A percentile compares a stretch with the other conserved stretches of the same genome.
phyloP scores from a whole-genome alignment of 2,329 filamentous ascomycete genomes.

The Colletotrichum melonis region DNA sequence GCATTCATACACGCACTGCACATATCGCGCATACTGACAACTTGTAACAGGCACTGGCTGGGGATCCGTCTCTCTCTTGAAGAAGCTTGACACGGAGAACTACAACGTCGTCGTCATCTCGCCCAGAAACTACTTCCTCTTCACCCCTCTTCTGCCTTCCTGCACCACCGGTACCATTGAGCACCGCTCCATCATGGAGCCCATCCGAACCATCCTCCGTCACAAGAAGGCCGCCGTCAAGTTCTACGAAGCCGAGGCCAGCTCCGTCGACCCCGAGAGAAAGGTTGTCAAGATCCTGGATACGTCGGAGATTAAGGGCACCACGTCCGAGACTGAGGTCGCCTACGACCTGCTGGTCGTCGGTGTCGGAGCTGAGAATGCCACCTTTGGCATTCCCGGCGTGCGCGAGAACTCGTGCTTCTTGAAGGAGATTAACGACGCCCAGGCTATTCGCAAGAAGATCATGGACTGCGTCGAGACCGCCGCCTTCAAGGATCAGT shows the following conservation, averaged over 20 bases:
- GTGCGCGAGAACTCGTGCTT: conserved; percentile 97
- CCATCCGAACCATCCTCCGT: conserved; percentile 93
- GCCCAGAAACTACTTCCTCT: conserved; percentile 99
- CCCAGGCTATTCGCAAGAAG: conserved; percentile 95
- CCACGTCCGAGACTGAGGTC: conserved; percentile 84
- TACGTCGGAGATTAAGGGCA: conserved; percentile 91
- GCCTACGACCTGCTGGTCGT: conserved; percentile 98
- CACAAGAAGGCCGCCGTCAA: conserved; percentile 94
- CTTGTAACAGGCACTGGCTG: conserved; percentile 84
- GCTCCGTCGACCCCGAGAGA: conserved; percentile 92
- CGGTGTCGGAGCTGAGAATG: conserved; percentile 97
- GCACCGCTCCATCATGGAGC: conserved; percentile 99
- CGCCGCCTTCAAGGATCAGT: conserved; percentile 97
- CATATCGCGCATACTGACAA: conserved; percentile 32
- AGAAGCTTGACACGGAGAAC: conserved; percentile 98
- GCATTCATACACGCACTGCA: background rate
- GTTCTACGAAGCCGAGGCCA: conserved; percentile 98
- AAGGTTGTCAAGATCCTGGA: conserved; percentile 91
- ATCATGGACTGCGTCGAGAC: conserved; percentile 99
- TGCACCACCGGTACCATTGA: conserved; percentile 98
- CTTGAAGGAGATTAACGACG: conserved; percentile 97
- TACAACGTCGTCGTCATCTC: conserved; percentile 99
- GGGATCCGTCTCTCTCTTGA: conserved; percentile 94
- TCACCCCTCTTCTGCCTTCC: conserved; percentile 95
- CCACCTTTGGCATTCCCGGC: conserved; percentile 96